A percentile compares a stretch with the other conserved stretches of the same genome.
These are phyloP conservation scores for Cyberlindnera maritima DNA, from an alignment of 805 yeast genomes.

Conservation along the genomic window DNA sequence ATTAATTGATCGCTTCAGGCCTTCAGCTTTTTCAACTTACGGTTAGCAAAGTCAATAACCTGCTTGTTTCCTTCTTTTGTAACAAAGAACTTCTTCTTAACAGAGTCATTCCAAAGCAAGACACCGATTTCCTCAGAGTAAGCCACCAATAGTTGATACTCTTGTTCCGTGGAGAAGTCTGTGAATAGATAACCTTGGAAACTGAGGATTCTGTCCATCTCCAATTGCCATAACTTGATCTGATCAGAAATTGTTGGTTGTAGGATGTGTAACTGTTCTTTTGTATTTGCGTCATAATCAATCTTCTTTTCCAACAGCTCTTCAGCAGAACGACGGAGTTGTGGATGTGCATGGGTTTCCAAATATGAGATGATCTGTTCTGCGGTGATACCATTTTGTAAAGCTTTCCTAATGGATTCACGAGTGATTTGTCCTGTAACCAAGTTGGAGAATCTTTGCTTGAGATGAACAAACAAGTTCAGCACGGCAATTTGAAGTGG, in stretches of 20 bases:
- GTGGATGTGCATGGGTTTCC: conserved; percentile 91
- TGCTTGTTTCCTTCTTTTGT: conserved; percentile 84
- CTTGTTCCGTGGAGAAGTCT: conserved; percentile 76
- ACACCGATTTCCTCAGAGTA: conserved; percentile 94
- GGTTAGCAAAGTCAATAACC: conserved; percentile 85
- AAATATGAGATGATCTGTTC: conserved; percentile 90
- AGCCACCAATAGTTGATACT: conserved; percentile 64
- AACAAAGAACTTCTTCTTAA: conserved; percentile 74
- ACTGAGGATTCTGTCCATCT: conserved; percentile 85
- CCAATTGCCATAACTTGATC: conserved; percentile 93
- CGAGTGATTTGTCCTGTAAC: conserved; percentile 92
- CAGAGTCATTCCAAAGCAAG: conserved; percentile 78
- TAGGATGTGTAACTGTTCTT: conserved; percentile 56
- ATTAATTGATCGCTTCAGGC: neutral
- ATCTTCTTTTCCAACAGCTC: conserved; percentile 63
- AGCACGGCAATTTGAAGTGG: conserved; percentile 93
- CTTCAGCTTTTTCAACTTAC: conserved; percentile 43
- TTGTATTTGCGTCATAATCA: conserved; percentile 50
- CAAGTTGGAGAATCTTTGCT: conserved; percentile 84
- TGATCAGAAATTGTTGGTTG: conserved; percentile 99
- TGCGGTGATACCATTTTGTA: conserved; percentile 87
- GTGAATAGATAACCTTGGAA: conserved; percentile 85
- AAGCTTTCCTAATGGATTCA: conserved; percentile 83
- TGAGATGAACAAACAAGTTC: conserved; percentile 81
- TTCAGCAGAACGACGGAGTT: conserved; percentile 75